These are phyloP conservation scores for Globisporangium emineosum DNA, from an alignment of 352 stramenopile species.

Conservation along the genomic window DNA sequence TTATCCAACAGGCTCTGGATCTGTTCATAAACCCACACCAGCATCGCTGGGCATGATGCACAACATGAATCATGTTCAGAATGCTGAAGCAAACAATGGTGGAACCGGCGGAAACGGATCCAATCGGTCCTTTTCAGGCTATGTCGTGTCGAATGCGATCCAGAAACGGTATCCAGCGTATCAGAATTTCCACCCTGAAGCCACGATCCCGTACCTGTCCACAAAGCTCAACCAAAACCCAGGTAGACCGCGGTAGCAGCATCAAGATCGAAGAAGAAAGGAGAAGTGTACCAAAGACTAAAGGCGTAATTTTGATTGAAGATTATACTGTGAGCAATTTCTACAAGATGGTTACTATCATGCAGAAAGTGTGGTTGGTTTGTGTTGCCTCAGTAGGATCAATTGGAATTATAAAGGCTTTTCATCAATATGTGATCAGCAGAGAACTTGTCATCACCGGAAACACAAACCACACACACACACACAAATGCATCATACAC, in stretches of 20 bases:
- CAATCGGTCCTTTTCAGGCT: conserved; percentile 33
- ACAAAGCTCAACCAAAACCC: conserved; percentile 30
- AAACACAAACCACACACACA: conserved; percentile 26
- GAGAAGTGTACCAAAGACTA: not conserved
- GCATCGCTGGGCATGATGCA: not conserved
- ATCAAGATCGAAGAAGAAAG: not conserved
- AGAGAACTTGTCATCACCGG: conserved; percentile 75
- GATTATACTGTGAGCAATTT: not conserved
- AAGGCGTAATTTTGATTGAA: not conserved
- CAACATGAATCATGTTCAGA: conserved; percentile 1
- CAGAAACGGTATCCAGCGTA: conserved; percentile 45
- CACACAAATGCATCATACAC: conserved; percentile 21
- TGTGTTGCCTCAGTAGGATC: conserved; percentile 77
- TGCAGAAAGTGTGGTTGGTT: conserved; percentile 16
- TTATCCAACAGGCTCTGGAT: conserved; percentile 6
- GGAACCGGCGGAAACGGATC: not conserved
- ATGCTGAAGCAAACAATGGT: conserved; percentile 8
- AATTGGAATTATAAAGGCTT: conserved; percentile 82
- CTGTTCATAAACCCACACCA: conserved; percentile 9
- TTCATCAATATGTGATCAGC: conserved; percentile 69
- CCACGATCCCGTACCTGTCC: conserved; percentile 34
- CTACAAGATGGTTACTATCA: not conserved
- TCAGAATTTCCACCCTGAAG: conserved; percentile 24
- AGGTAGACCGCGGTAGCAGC: not conserved
- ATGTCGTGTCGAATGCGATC: conserved; percentile 41